Evolutionary conservation across 768 basidiomycete species (phyloP), one percentile per base, ranked within the genome.

Genomic region (Naganishia antarctica): DNA sequence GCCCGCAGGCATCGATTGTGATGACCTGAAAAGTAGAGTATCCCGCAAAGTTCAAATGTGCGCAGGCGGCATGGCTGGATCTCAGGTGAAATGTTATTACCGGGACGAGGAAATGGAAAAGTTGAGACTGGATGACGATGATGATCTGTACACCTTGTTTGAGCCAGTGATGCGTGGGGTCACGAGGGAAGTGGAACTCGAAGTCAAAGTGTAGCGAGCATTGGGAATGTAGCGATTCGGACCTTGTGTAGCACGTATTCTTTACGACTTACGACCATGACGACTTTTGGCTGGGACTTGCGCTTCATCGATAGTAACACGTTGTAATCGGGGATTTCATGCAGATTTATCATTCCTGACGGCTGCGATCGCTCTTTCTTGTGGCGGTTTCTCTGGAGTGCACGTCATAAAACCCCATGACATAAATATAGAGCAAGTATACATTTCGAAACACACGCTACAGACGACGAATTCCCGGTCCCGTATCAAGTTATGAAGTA

Each of bases 41-140:
- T 87, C 88, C 34, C 86, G 86, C 80, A 98, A 97, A 84, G 93
- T 97, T 70, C 84, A 90, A 31, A 81, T 93, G 28, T 94, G 91
- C 75, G 90, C 90, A 21, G 89, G 88, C 2, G 41, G 48, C 3
- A 5, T 29, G 1, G 45, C 34, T 28, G 47, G 48, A 8, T 28
- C 41, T 9, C 51, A 29, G 12, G 50, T 67, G 50, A 67, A 67
- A 28, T 67, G 66, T 29, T 67, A 67, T 53, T 67, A 67, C 45
- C 50, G 61, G n/a, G 66, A 67, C 61, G 66, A 67, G 44, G 66
- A 67, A 8, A 49, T 50, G 25, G 66, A 67, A 25, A 44, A 57
- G 45, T 49, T 67, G 28, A 44, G 61, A 25, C 47, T 67, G 28
- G 53, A 63, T 26, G 61, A 48, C 46, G 61, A 58, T 31, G 66